Percentiles rank a stretch among this genome's conserved stretches.
Conservation (phyloP, 1,284 basidiomycete species). For the Trametes sp. region DNA sequence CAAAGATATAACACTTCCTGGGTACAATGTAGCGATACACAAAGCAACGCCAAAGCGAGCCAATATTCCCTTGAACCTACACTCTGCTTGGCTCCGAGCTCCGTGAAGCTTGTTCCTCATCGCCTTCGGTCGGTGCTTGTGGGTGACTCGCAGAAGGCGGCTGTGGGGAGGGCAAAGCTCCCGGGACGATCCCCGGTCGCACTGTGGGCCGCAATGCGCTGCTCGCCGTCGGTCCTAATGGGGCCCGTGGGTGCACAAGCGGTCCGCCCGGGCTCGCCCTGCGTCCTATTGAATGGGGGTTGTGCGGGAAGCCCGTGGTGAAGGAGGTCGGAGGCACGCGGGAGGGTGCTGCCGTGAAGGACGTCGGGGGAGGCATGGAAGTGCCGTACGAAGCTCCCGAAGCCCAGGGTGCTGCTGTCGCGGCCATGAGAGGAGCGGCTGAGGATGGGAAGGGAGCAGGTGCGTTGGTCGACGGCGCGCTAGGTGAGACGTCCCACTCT, state of each 20-base stretch:
- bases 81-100: not conserved
- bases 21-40: not conserved
- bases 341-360: slow-evolving; percentile 1
- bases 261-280: slow-evolving; percentile 9
- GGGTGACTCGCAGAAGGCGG: slow-evolving; percentile 21
- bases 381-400: slow-evolving; percentile 19
- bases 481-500: slow-evolving; percentile 58
- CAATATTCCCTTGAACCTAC: not conserved
- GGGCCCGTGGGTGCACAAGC: slow-evolving; percentile 33
- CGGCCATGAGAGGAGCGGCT: not conserved
- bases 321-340: slow-evolving; percentile 9
- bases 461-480: not conserved
- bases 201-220: slow-evolving; percentile 24
- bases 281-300: not conserved
- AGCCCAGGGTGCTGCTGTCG: slow-evolving; percentile 32
- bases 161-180: slow-evolving; percentile 18
- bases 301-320: slow-evolving; percentile 6
- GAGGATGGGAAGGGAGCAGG: not conserved
- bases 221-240: slow-evolving; percentile 38
- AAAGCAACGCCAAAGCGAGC: not conserved
- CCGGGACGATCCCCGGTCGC: slow-evolving; percentile 9
- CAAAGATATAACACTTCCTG: no score
- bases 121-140: slow-evolving; percentile 13
- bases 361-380: slow-evolving; percentile 2
- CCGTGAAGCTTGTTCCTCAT: slow-evolving; percentile 3